A percentile compares a stretch with the other conserved stretches of the same genome.
These are phyloP conservation scores for Acacia confusa DNA, from an alignment of 306 rosid genomes.

Conservation along the genomic window DNA sequence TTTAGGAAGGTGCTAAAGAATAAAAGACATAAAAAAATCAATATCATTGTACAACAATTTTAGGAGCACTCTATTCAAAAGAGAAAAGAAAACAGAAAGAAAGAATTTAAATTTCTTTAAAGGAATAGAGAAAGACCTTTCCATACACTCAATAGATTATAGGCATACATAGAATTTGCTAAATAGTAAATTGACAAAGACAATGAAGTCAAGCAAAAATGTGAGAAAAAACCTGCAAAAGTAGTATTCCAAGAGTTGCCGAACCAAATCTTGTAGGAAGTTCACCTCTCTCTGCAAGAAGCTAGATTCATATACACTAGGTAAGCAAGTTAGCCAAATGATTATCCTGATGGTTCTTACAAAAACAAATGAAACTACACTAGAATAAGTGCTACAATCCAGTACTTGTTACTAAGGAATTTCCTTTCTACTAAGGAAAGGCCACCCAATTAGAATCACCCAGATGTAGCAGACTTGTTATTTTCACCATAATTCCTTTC, in stretches of 20 bases:
- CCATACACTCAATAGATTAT: constrained; percentile 8
- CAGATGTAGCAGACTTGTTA: constrained; percentile 21
- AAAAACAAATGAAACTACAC: too few species aligned
- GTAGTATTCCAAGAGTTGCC: constrained; percentile 96
- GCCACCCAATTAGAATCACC: not conserved
- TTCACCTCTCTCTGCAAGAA: constrained; percentile 99
- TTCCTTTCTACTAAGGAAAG: too few species aligned
- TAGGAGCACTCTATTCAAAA: not conserved
- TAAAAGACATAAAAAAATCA: not conserved
- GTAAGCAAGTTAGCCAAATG: constrained; percentile 35
- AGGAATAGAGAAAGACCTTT: not conserved
- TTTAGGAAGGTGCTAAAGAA: not conserved
- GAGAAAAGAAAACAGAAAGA: not conserved
- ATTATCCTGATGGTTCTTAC: constrained; percentile 4
- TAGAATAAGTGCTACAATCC: too few species aligned
- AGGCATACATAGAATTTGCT: constrained; percentile 7
- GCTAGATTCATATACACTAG: constrained; percentile 57
- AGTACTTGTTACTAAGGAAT: too few species aligned
- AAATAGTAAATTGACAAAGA: constrained; percentile 28
- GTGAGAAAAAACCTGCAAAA: constrained; percentile 71
- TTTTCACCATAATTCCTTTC: constrained; percentile 15
- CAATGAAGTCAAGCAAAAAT: constrained; percentile 27
- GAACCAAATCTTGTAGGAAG: constrained; percentile 98
- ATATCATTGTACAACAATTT: not conserved
- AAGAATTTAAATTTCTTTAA: not conserved